Percentiles rank a stretch among this genome's conserved stretches.
Conservation (phyloP, 1,284 basidiomycete genomes). For the Austropuccinia psidii region DNA sequence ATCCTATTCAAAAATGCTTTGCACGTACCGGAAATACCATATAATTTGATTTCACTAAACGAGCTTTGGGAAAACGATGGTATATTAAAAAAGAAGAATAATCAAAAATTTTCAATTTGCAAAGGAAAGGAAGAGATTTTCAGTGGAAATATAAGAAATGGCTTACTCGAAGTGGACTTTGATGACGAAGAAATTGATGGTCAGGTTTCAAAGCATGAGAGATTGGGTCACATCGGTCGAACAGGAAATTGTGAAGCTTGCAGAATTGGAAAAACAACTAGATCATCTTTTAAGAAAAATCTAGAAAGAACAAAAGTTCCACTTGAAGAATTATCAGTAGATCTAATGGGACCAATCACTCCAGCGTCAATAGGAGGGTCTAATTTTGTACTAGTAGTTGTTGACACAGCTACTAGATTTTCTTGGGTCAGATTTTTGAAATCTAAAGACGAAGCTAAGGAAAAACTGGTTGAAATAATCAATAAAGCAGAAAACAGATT, state of each 20-base stretch:
- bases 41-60: too few species aligned
- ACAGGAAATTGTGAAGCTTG: background rate
- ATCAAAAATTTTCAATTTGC: too few species aligned
- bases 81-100: too few species aligned
- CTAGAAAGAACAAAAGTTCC: background rate
- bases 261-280: constrained; percentile 14
- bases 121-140: too few species aligned
- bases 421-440: background rate
- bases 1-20: too few species aligned
- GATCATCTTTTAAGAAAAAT: background rate
- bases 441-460: background rate
- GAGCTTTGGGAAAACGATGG: too few species aligned
- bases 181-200: too few species aligned
- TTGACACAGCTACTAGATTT: constrained; percentile 16
- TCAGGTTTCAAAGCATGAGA: background rate
- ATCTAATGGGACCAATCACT: constrained; percentile 11
- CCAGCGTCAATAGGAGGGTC: background rate
- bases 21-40: too few species aligned
- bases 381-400: background rate
- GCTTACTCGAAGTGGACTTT: too few species aligned
- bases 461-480: background rate
- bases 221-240: background rate
- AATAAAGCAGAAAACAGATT: background rate
- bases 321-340: constrained; percentile 5
- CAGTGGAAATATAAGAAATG: too few species aligned